Percentiles rank a stretch among this genome's conserved stretches.
Conservation (phyloP, 2,329 filamentous ascomycete genomes). For the Colletotrichum melonis region DNA sequence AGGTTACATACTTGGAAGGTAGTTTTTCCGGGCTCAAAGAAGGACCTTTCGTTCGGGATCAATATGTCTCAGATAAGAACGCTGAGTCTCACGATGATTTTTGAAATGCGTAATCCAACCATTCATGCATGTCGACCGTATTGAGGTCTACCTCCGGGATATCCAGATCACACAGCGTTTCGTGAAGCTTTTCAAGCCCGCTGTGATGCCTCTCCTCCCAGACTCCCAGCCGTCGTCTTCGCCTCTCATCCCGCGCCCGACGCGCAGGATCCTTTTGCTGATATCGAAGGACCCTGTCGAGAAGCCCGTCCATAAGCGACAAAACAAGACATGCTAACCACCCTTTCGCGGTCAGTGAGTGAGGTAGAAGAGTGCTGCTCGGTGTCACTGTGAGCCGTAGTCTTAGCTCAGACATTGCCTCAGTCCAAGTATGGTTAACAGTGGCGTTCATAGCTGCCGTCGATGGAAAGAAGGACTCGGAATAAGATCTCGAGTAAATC, state of each 20-base stretch:
- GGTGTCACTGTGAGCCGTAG: neutral
- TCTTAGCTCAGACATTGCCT: slow-evolving; percentile 7
- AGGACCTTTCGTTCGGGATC: neutral
- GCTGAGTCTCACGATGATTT: neutral
- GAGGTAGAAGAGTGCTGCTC: neutral
- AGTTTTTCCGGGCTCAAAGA: too few relatives aligned
- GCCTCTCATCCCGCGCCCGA: neutral
- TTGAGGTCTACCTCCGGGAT: slow-evolving; percentile 28
- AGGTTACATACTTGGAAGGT: too few relatives aligned
- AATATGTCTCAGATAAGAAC: neutral
- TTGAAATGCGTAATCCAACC: slow-evolving; percentile 29
- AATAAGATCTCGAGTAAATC: neutral
- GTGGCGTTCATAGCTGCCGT: neutral
- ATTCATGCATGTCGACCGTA: slow-evolving; percentile 30
- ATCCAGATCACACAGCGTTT: slow-evolving; percentile 15
- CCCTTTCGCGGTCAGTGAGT: slow-evolving; percentile 3
- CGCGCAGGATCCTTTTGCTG: neutral
- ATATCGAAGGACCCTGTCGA: slow-evolving; percentile 8
- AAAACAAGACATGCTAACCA: slow-evolving; percentile 19
- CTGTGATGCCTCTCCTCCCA: slow-evolving; percentile 28
- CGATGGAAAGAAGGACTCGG: too few relatives aligned
- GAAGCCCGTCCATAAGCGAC: slow-evolving; percentile 19
- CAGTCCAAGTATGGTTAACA: slow-evolving; percentile 11
- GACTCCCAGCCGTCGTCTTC: slow-evolving; percentile 13
- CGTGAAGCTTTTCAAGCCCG: slow-evolving; percentile 28